These are phyloP conservation scores for Herpetomonas tarakana DNA, from an alignment of 208 protist genomes.

Conservation along the genomic window DNA sequence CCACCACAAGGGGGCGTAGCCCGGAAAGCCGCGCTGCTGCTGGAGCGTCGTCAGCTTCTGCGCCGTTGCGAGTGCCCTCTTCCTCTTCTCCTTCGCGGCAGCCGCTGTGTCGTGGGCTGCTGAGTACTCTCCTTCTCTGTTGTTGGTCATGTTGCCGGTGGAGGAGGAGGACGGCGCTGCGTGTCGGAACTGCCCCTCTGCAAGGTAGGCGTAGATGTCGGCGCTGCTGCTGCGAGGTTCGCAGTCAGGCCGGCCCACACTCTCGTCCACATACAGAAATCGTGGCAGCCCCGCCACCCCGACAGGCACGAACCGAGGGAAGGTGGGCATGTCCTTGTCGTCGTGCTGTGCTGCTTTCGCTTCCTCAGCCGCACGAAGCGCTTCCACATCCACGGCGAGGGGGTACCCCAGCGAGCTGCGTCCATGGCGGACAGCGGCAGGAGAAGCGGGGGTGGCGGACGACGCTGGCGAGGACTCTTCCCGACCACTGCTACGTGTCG, in stretches of 20 bases:
- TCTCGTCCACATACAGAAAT: slow-evolving; percentile 43
- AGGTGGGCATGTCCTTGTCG: background rate
- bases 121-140: no score
- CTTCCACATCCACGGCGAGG: background rate
- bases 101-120: no score
- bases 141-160: no score
- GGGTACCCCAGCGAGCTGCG: background rate
- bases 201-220: slow-evolving; percentile 35
- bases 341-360: background rate
- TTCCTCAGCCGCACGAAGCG: no score
- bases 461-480: no score
- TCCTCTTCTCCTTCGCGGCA: no score
- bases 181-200: slow-evolving; percentile 33
- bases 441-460: no score
- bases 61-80: no score
- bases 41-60: background rate
- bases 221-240: slow-evolving; percentile 17
- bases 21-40: slow-evolving; percentile 16
- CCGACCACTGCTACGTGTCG: no score
- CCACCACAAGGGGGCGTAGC: slow-evolving; percentile 50
- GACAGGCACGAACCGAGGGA: slow-evolving; percentile 34
- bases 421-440: no score
- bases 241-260: slow-evolving; percentile 35
- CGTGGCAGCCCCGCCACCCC: slow-evolving; percentile 52
- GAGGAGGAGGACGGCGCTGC: no score